Conservation (phyloP, 495 filamentous ascomycete species). For the Aspergillus campestris region DNA sequence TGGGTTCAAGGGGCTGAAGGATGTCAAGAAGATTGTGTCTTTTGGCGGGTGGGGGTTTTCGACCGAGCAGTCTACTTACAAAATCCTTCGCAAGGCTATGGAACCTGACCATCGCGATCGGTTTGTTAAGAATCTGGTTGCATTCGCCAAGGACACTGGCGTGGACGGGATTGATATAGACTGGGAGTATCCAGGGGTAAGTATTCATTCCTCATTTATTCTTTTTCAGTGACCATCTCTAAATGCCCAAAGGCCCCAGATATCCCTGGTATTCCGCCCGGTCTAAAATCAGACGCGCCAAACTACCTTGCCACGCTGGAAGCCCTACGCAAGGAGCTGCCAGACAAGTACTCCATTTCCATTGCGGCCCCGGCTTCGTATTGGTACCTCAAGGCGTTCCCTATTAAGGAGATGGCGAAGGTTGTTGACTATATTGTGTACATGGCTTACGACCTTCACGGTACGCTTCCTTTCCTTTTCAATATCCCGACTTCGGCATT, state of each 20-base stretch:
- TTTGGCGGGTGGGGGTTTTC: constrained; percentile 43
- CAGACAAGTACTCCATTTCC: constrained; percentile 4
- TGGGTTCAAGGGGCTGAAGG: constrained; percentile 14
- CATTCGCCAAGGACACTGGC: constrained; percentile 22
- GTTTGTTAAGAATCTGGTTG: constrained; percentile 16
- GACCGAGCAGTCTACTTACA: constrained; percentile 25
- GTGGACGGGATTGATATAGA: constrained; percentile 35
- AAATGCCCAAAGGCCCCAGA: constrained; percentile 13
- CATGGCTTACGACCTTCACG: constrained; percentile 33
- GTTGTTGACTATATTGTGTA: constrained; percentile 25
- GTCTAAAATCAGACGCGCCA: too few relatives aligned
- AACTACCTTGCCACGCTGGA: background rate
- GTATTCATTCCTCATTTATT: background rate
- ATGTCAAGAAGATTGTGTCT: constrained; percentile 29
- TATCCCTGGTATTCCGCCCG: constrained; percentile 25
- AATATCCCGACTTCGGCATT: too few relatives aligned
- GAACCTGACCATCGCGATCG: constrained; percentile 16
- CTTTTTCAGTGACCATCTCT: background rate
- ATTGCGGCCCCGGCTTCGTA: constrained; percentile 19
- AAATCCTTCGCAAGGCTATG: constrained; percentile 26
- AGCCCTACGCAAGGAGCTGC: background rate
- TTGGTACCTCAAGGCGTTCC: constrained; percentile 26
- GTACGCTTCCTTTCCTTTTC: background rate
- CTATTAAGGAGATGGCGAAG: constrained; percentile 13
- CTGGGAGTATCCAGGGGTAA: constrained; percentile 31